phyloP scores from a whole-genome alignment of 306 rosid species.

The Ochetophila trinervis region DNA sequence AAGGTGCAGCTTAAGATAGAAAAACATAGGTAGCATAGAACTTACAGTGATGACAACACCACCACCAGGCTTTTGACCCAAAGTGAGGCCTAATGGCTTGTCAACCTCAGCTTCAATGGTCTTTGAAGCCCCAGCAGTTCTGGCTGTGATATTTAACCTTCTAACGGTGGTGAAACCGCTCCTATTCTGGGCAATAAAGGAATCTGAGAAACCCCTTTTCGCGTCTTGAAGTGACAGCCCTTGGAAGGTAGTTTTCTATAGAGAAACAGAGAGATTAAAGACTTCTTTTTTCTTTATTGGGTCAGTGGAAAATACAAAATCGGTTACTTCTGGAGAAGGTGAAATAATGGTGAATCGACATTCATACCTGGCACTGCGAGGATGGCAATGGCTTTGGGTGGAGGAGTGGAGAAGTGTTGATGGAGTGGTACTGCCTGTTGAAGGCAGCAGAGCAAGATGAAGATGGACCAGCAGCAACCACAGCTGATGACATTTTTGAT shows the following conservation, averaged over 20 bases:
- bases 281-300: not conserved
- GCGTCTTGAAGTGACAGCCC: conserved; percentile 75
- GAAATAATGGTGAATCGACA: too few species aligned
- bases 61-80: conserved; percentile 86
- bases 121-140: conserved; percentile 86
- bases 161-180: conserved; percentile 24
- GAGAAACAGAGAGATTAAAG: not conserved
- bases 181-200: conserved; percentile 30
- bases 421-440: conserved; percentile 38
- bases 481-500: conserved; percentile 49
- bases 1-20: not conserved
- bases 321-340: too few species aligned
- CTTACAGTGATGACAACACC: conserved; percentile 79
- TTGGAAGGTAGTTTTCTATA: conserved; percentile 65
- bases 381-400: conserved; percentile 33
- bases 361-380: conserved; percentile 43
- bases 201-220: conserved; percentile 45
- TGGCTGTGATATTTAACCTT: conserved; percentile 58
- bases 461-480: conserved; percentile 63
- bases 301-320: too few species aligned
- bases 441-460: conserved; percentile 52
- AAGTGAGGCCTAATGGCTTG: conserved; percentile 94
- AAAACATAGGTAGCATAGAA: not conserved
- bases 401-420: conserved; percentile 33
- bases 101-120: conserved; percentile 84